Conservation (phyloP, 2,329 filamentous ascomycete genomes). For the Colletotrichum tabaci region DNA sequence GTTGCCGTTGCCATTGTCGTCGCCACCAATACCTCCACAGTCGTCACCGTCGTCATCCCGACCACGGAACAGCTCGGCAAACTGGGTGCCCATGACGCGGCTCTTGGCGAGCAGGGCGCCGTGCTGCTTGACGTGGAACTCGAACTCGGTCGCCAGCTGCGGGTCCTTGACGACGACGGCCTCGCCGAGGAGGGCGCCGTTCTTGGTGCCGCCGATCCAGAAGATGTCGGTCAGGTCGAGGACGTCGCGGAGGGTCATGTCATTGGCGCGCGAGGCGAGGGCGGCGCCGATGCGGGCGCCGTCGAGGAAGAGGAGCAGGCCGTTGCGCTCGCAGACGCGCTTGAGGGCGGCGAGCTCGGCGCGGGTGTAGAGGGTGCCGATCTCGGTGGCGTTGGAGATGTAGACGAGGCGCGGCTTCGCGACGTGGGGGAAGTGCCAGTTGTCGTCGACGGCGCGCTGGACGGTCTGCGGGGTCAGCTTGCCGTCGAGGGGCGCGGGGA, state of each 20-base stretch:
- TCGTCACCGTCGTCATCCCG: too few relatives aligned
- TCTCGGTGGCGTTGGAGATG: conserved; percentile 66
- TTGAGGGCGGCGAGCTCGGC: conserved; percentile 60
- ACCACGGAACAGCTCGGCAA: conserved; percentile 61
- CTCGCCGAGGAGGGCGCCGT: conserved; percentile 65
- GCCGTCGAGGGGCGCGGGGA: conserved; percentile 57
- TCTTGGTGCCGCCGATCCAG: conserved; percentile 69
- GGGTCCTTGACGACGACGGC: conserved; percentile 63
- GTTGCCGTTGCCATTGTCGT: conserved; percentile 31
- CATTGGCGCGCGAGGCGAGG: conserved; percentile 58
- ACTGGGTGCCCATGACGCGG: conserved; percentile 64
- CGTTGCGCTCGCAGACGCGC: conserved; percentile 56
- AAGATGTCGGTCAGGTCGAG: conserved; percentile 66
- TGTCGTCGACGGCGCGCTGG: conserved; percentile 59
- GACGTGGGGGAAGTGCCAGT: conserved; percentile 67
- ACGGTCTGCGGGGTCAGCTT: conserved; percentile 62
- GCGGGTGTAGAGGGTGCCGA: conserved; percentile 64
- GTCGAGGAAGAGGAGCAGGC: conserved; percentile 62
- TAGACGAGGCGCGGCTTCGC: conserved; percentile 66
- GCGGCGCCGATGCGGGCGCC: conserved; percentile 61
- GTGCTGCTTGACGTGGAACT: conserved; percentile 67
- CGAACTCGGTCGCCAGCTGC: conserved; percentile 60
- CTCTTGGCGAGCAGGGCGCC: conserved; percentile 66
- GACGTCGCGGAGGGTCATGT: conserved; percentile 61
- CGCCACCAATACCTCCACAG: too few relatives aligned